These are phyloP conservation scores for Neurospora sp. DNA, from an alignment of 495 filamentous ascomycete species.

Conservation along the genomic window DNA sequence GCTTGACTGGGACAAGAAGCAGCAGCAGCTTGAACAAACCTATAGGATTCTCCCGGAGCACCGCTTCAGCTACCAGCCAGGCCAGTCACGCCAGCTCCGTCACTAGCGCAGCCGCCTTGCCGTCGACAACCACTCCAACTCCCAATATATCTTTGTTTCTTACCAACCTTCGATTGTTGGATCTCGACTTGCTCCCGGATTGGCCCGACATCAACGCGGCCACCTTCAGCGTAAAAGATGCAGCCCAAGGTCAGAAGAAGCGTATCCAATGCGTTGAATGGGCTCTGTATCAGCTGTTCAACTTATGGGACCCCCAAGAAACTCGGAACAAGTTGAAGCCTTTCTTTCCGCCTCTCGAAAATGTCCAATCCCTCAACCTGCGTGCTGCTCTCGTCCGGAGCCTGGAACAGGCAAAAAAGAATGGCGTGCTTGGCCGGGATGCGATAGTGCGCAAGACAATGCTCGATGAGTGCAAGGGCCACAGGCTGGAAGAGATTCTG, in stretches of 20 bases:
- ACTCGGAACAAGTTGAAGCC: conserved; percentile 75
- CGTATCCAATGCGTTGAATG: conserved; percentile 74
- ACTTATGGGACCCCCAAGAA: conserved; percentile 67
- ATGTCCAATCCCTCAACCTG: conserved; percentile 79
- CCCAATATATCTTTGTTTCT: conserved; percentile 51
- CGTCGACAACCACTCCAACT: conserved; percentile 2
- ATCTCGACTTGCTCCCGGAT: conserved; percentile 62
- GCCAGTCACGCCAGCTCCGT: conserved; percentile 5
- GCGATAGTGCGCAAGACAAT: conserved; percentile 74
- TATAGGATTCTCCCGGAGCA: neutral
- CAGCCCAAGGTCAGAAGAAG: conserved; percentile 62
- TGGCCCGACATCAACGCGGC: conserved; percentile 62
- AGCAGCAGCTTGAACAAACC: conserved; percentile 7
- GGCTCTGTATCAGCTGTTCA: conserved; percentile 72
- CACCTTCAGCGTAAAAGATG: conserved; percentile 56
- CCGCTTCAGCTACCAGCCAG: conserved; percentile 4
- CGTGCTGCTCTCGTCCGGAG: conserved; percentile 72
- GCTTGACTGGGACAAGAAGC: conserved; percentile 10
- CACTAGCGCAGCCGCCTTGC: neutral
- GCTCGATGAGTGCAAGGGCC: conserved; percentile 85
- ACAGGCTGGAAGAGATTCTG: conserved; percentile 69
- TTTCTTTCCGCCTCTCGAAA: conserved; percentile 80
- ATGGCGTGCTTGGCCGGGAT: conserved; percentile 68
- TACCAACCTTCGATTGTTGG: conserved; percentile 68
- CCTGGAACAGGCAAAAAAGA: conserved; percentile 75